These are phyloP conservation scores for Beta corolliflora DNA, from an alignment of 179 eudicot species.

Conservation along the genomic window DNA sequence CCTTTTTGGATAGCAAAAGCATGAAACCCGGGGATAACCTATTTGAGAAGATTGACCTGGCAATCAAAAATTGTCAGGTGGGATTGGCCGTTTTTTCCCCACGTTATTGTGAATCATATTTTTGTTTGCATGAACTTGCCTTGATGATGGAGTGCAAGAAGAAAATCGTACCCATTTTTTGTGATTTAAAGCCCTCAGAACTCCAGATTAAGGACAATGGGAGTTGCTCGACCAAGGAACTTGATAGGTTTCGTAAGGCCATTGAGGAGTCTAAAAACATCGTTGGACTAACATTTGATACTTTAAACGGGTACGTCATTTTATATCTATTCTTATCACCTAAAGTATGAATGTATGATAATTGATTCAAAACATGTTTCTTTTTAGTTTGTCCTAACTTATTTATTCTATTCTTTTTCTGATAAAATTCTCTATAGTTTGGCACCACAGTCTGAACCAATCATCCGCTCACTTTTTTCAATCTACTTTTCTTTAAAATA, in stretches of 20 bases:
- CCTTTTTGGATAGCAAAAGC: conserved; percentile 73
- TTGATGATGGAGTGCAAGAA: conserved; percentile 59
- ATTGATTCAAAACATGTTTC: too few species aligned
- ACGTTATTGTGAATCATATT: conserved; percentile 64
- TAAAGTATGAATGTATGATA: too few species aligned
- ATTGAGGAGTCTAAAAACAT: conserved; percentile 62
- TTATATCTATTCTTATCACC: neutral
- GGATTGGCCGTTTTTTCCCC: conserved; percentile 75
- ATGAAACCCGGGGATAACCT: conserved; percentile 76
- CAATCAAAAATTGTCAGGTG: conserved; percentile 38
- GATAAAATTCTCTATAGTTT: too few species aligned
- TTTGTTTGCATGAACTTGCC: conserved; percentile 70
- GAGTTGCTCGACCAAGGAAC: conserved; percentile 30
- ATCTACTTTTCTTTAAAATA: too few species aligned
- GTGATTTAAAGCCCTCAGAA: conserved; percentile 77
- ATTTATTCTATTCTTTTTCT: too few species aligned
- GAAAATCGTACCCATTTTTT: conserved; percentile 62
- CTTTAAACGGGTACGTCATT: conserved; percentile 51
- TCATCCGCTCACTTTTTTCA: too few species aligned
- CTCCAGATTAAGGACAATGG: conserved; percentile 41
- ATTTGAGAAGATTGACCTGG: conserved; percentile 51
- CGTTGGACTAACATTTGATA: conserved; percentile 69
- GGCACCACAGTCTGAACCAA: too few species aligned
- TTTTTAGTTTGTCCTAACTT: too few species aligned
- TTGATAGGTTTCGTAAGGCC: conserved; percentile 44